Conservation (phyloP, 2,329 filamentous ascomycete species). For the Xylaria arbuscula region DNA sequence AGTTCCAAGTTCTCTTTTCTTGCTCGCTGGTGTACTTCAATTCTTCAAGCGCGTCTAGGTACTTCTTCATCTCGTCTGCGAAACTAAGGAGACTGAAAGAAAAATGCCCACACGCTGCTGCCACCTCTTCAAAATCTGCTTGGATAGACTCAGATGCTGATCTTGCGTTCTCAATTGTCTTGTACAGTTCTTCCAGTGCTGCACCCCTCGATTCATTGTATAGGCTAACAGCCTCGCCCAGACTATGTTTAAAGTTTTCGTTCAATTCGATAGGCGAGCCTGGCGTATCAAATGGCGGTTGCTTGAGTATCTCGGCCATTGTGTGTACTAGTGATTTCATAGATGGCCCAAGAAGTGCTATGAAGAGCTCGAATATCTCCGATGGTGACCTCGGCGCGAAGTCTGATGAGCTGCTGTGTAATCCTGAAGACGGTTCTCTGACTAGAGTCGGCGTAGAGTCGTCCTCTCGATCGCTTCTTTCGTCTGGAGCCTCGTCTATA, state of each 20-base stretch:
- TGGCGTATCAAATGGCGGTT: constrained; percentile 81
- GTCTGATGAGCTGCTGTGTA: constrained; percentile 38
- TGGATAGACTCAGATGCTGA: constrained; percentile 78
- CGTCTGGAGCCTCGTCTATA: constrained; percentile 72
- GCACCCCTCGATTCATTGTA: constrained; percentile 81
- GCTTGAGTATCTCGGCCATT: constrained; percentile 85
- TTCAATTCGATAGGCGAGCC: constrained; percentile 79
- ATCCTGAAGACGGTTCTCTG: constrained; percentile 26
- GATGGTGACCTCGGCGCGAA: constrained; percentile 68
- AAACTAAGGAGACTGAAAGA: constrained; percentile 92
- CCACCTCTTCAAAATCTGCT: constrained; percentile 96
- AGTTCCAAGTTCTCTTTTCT: constrained; percentile 78
- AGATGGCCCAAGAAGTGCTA: constrained; percentile 86
- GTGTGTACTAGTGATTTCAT: constrained; percentile 97
- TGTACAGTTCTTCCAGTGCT: constrained; percentile 83
- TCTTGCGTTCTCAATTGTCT: constrained; percentile 77
- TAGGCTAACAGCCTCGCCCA: constrained; percentile 81
- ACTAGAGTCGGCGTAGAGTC: constrained; percentile 38
- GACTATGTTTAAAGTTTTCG: constrained; percentile 80
- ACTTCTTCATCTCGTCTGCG: constrained; percentile 86
- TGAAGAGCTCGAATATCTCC: constrained; percentile 93
- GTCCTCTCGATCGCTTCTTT: constrained; percentile 63
- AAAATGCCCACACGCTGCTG: constrained; percentile 97
- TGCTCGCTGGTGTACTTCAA: constrained; percentile 77
- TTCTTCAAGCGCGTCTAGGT: constrained; percentile 86